Conservation (phyloP, 2,329 filamentous ascomycete genomes). For the Penicillium sp. region DNA sequence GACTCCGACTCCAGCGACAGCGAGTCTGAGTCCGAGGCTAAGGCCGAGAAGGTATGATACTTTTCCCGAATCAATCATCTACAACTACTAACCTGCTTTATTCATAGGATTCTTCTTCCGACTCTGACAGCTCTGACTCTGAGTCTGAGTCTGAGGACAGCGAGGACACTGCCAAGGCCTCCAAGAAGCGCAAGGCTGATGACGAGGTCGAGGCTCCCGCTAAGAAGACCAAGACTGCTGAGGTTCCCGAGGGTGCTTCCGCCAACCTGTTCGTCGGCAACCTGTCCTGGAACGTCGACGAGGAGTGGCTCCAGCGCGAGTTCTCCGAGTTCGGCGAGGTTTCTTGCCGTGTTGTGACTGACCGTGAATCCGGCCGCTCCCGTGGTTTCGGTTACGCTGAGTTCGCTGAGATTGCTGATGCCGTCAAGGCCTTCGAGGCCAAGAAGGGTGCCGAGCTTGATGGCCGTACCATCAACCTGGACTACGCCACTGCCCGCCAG, state of each 20-base stretch:
- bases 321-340: constrained; percentile 79
- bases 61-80: constrained; percentile 7
- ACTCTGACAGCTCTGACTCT: constrained; percentile 33
- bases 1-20: constrained; percentile 17
- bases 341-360: constrained; percentile 75
- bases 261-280: constrained; percentile 84
- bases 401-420: constrained; percentile 68
- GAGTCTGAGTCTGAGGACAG: constrained; percentile 35
- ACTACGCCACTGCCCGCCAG: constrained; percentile 70
- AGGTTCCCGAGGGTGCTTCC: constrained; percentile 31
- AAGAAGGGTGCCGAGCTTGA: constrained; percentile 76
- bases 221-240: constrained; percentile 65
- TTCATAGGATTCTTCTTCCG: constrained; percentile 28
- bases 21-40: constrained; percentile 34
- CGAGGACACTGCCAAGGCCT: constrained; percentile 33
- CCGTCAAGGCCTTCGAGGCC: constrained; percentile 69
- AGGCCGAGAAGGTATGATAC: constrained; percentile 29
- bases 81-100: not conserved
- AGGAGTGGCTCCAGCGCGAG: constrained; percentile 75
- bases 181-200: constrained; percentile 53
- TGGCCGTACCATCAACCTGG: constrained; percentile 72
- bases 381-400: constrained; percentile 95
- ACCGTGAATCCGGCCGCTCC: constrained; percentile 77
- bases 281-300: constrained; percentile 87
- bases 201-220: constrained; percentile 41